phyloP scores from a whole-genome alignment of 2,329 filamentous ascomycete species.

The Fusarium burgessii region DNA sequence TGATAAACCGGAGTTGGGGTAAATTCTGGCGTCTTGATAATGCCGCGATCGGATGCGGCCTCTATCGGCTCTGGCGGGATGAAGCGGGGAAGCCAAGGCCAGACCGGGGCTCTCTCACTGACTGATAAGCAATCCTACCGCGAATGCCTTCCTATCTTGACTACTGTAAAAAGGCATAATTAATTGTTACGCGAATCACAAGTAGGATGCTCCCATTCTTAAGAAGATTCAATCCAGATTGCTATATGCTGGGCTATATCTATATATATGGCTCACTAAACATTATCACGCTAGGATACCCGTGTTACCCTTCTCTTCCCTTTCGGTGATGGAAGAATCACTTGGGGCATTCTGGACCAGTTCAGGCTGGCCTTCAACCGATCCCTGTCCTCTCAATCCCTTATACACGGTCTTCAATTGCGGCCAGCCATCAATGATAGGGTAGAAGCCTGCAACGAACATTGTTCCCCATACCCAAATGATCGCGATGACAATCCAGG shows the following conservation, averaged over 20 bases:
- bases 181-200: too few relatives aligned
- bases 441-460: conserved; percentile 62
- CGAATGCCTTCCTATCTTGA: not conserved
- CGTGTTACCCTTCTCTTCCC: not conserved
- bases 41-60: conserved; percentile 5
- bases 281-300: not conserved
- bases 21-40: not conserved
- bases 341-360: not conserved
- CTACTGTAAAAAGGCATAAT: too few relatives aligned
- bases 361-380: not conserved
- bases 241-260: too few relatives aligned
- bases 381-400: not conserved
- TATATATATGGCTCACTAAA: too few relatives aligned
- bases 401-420: conserved; percentile 34
- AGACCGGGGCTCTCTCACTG: not conserved
- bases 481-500: conserved; percentile 63
- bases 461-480: conserved; percentile 66
- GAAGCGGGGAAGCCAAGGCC: not conserved
- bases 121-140: not conserved
- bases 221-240: too few relatives aligned
- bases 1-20: not conserved
- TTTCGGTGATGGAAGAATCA: conserved; percentile 4
- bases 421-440: conserved; percentile 59
- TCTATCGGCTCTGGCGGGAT: not conserved
- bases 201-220: too few relatives aligned